phyloP scores from a whole-genome alignment of 345 rosid species.

The Rhodamnia argentea region DNA sequence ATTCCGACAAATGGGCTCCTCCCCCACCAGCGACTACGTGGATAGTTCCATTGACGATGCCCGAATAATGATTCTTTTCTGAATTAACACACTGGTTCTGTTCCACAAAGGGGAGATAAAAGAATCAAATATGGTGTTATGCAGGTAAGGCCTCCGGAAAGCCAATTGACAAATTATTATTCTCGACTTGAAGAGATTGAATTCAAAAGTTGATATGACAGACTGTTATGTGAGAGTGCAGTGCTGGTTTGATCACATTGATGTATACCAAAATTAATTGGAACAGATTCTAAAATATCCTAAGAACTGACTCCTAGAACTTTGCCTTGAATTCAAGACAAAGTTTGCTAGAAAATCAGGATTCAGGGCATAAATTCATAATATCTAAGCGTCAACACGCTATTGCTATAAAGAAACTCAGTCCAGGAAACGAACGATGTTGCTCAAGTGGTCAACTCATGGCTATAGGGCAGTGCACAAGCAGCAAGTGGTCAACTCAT shows the following conservation, averaged over 20 bases:
- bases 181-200: neutral
- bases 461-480: neutral
- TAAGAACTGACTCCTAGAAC: neutral
- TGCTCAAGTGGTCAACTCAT: neutral
- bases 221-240: neutral
- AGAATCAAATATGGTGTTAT: neutral
- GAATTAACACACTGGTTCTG: slow-evolving; percentile 60
- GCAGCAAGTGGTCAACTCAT: neutral
- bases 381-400: no score
- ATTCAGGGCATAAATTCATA: neutral
- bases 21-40: slow-evolving; percentile 89
- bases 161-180: neutral
- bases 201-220: neutral
- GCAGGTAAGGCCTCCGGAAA: neutral
- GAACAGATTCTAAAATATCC: neutral
- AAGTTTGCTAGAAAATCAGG: neutral
- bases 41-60: slow-evolving; percentile 62
- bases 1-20: slow-evolving; percentile 59
- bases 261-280: neutral
- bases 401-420: neutral
- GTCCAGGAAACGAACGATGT: neutral
- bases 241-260: neutral
- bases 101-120: slow-evolving; percentile 6
- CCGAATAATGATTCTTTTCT: slow-evolving; percentile 51
- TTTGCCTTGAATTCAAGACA: neutral